Conservation (phyloP, 2,329 filamentous ascomycete genomes). For the Pleomassaria siparia region DNA sequence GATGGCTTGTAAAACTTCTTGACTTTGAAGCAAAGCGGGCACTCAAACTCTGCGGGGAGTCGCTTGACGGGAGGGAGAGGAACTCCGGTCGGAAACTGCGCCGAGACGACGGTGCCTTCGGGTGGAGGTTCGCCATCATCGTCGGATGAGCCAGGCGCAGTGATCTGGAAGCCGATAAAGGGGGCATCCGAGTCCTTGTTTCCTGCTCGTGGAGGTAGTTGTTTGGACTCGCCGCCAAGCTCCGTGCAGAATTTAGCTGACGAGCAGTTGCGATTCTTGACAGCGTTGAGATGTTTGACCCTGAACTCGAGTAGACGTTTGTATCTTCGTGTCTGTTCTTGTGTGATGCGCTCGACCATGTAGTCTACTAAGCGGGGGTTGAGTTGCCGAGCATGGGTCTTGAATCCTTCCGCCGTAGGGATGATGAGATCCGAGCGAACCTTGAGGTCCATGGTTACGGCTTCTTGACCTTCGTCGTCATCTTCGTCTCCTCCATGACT, state of each 20-base stretch:
- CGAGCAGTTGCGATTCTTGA: slow-evolving; percentile 60
- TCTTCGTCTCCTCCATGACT: slow-evolving; percentile 43
- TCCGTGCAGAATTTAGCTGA: slow-evolving; percentile 65
- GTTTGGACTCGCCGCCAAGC: slow-evolving; percentile 65
- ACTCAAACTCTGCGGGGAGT: slow-evolving; percentile 87
- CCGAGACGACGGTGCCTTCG: slow-evolving; percentile 69
- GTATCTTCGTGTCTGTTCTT: slow-evolving; percentile 78
- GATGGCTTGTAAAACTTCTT: slow-evolving; percentile 90
- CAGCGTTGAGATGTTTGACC: slow-evolving; percentile 67
- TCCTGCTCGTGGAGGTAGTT: slow-evolving; percentile 62
- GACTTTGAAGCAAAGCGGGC: slow-evolving; percentile 78
- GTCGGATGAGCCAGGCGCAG: slow-evolving; percentile 59
- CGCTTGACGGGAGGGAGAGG: slow-evolving; percentile 75
- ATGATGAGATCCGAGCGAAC: slow-evolving; percentile 68
- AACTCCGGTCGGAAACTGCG: slow-evolving; percentile 78
- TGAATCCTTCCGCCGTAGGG: slow-evolving; percentile 76
- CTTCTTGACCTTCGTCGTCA: slow-evolving; percentile 51
- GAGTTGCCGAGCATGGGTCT: slow-evolving; percentile 68
- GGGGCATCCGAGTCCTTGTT: slow-evolving; percentile 61
- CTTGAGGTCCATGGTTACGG: slow-evolving; percentile 62
- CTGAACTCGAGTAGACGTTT: slow-evolving; percentile 72
- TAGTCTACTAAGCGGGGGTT: slow-evolving; percentile 71
- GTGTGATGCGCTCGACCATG: slow-evolving; percentile 77
- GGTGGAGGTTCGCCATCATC: slow-evolving; percentile 66
- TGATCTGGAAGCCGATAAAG: slow-evolving; percentile 57